Conservation (phyloP, 225 moss, liverwort and hornwort species). For the Physcomitrellopsis africana region DNA sequence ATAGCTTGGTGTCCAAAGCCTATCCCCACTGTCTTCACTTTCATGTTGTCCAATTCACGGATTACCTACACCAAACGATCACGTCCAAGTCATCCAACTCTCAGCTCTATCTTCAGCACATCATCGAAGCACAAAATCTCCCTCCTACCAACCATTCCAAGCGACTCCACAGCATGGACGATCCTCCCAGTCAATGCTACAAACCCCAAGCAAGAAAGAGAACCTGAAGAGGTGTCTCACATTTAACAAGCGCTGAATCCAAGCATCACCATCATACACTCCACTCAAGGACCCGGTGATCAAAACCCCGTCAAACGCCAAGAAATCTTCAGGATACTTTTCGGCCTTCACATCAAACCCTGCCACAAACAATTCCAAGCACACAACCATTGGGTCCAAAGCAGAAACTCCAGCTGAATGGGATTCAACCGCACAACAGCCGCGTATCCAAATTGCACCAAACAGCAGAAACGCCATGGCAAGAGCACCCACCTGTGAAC, state of each 20-base stretch:
- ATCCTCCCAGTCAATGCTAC: neutral
- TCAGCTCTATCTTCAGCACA: neutral
- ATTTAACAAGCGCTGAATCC: slow-evolving; percentile 79
- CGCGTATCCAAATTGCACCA: neutral
- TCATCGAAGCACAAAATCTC: neutral
- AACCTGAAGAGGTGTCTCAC: slow-evolving; percentile 46
- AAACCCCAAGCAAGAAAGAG: slow-evolving; percentile 18
- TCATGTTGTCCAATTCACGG: slow-evolving; percentile 58
- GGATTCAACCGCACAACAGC: neutral
- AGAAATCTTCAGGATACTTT: slow-evolving; percentile 64
- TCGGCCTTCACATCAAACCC: slow-evolving; percentile 83
- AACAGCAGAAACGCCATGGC: no score
- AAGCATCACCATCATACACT: slow-evolving; percentile 76
- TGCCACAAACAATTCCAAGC: slow-evolving; percentile 18
- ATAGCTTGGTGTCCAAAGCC: slow-evolving; percentile 97
- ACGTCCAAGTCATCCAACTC: neutral
- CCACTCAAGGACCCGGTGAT: slow-evolving; percentile 91
- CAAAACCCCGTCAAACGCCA: slow-evolving; percentile 77
- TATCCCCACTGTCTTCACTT: slow-evolving; percentile 86
- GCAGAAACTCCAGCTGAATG: no score
- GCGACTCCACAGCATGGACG: neutral
- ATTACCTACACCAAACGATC: slow-evolving; percentile 54
- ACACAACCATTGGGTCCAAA: neutral
- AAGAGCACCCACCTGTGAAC: slow-evolving; percentile 40
- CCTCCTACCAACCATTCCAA: neutral